Evolutionary conservation across 257 asterid genomes (phyloP), one percentile per base, ranked within the genome.

Genomic region (Nicotiana noctiflora): DNA sequence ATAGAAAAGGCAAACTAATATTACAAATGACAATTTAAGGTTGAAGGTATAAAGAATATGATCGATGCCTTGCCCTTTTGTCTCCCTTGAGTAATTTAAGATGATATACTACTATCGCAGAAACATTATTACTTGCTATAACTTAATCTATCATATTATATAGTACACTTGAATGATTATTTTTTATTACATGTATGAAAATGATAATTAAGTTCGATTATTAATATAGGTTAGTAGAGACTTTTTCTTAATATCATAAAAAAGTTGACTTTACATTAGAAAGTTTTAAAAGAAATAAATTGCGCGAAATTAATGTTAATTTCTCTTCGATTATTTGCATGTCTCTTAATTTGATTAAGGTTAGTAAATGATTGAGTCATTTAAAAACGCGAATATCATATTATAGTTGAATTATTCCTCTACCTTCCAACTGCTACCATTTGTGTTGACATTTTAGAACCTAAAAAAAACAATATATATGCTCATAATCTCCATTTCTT

Each of bases 351-450:
- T 79, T 21, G 8, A 46, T 46, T 18, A 25, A 32, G 10, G 8
- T 37, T 8, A 34, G 44, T 34, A 29, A 60, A 37, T 59, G 13
- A 57, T 57, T 81, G 44, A 81, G 19, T 44, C 34, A 72, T 10
- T 72, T 19, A 81, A n/a, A 34, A 53, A 12, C 17, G 14, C 25
- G 25, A 11, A 49, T 15, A 13, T 27, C 68, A 21, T 75, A 49
- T 52, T 31, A 75, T 61, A 61, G 81, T 75, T 81, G n/a, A 75
- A 61, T 15, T 52, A 60, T 34, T 78, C 53, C 27, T 79, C 87
- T 79, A 90, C 77, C 83, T 46, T 25, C 88, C 89, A 90, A 87
- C 89, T 62, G 53, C 89, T 64, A 87, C 89, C 82, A 56, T 14
- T 56, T 67, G 55, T 67, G 76, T 67, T 82, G 57, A 70, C 57